Conservation (phyloP, 2,329 filamentous ascomycete species). For the Colletotrichum truncatum region DNA sequence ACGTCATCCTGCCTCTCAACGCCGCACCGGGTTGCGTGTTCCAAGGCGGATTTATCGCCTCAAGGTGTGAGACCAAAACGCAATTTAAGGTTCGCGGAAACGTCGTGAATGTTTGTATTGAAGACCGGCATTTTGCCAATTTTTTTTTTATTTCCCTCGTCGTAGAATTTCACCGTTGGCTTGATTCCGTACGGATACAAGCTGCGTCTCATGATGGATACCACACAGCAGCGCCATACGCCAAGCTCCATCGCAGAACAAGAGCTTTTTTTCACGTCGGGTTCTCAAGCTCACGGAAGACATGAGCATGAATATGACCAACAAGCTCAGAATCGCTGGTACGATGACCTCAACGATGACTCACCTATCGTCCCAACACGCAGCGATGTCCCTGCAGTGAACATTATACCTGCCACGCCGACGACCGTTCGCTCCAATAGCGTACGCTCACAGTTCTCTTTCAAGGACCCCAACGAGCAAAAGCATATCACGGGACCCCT, state of each 20-base stretch:
- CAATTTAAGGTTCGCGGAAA: conserved; percentile 21
- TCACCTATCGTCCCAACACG: conserved; percentile 16
- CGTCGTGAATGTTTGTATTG: background rate
- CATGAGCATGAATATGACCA: conserved; percentile 9
- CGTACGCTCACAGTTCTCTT: conserved; percentile 22
- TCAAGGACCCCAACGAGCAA: conserved; percentile 6
- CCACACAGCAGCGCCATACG: conserved; percentile 21
- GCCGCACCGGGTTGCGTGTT: conserved; percentile 21
- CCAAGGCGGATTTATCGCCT: conserved; percentile 13
- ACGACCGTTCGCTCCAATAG: conserved; percentile 26
- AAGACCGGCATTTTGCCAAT: background rate
- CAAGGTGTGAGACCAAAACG: background rate
- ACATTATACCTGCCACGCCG: conserved; percentile 27
- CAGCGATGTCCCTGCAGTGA: conserved; percentile 25
- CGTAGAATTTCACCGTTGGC: background rate
- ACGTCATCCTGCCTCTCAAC: conserved; percentile 19
- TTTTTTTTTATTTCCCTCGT: background rate
- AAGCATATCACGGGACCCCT: conserved; percentile 10
- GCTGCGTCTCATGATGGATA: conserved; percentile 14
- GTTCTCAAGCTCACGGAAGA: background rate
- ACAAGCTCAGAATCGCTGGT: conserved; percentile 18
- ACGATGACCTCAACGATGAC: conserved; percentile 17
- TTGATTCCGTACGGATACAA: background rate
- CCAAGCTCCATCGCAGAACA: conserved; percentile 26
- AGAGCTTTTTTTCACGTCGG: conserved; percentile 14